phyloP scores from a whole-genome alignment of 75 land plant species.

The Isoetes taiwanensis region DNA sequence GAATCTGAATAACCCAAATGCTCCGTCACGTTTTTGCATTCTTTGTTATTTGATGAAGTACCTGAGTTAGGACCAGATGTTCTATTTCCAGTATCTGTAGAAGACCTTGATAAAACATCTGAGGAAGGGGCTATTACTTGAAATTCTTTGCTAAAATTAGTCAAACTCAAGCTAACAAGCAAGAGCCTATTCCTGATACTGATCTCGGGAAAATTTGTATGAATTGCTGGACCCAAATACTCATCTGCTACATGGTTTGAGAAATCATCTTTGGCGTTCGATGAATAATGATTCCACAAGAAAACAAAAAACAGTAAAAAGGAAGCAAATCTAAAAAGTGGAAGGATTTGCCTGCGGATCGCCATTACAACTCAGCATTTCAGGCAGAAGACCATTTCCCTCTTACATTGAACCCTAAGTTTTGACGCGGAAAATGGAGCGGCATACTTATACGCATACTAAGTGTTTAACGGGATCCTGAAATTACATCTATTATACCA shows the following conservation, averaged over 20 bases:
- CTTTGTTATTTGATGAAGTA: conserved; percentile 2
- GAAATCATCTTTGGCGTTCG: background rate
- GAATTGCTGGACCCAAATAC: background rate
- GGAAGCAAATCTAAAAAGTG: background rate
- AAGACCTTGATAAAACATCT: background rate
- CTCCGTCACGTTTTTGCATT: conserved; percentile 35
- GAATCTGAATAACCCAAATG: conserved; percentile 33
- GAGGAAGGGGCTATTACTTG: background rate
- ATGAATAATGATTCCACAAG: background rate
- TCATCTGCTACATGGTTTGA: background rate
- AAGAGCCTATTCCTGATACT: background rate
- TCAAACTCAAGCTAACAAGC: background rate
- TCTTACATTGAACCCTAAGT: background rate
- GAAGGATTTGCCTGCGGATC: background rate
- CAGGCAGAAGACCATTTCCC: background rate
- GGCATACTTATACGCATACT: too few species aligned
- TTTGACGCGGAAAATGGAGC: too few species aligned
- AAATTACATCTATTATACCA: too few species aligned
- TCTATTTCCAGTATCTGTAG: background rate
- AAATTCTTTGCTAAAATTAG: background rate
- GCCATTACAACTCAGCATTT: too few species aligned
- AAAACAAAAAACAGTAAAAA: conserved; percentile 5
- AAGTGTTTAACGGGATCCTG: too few species aligned
- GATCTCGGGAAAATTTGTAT: background rate
- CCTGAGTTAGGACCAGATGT: background rate